Conservation (phyloP, 768 basidiomycete species). For the Boletus rubroflammeus region DNA sequence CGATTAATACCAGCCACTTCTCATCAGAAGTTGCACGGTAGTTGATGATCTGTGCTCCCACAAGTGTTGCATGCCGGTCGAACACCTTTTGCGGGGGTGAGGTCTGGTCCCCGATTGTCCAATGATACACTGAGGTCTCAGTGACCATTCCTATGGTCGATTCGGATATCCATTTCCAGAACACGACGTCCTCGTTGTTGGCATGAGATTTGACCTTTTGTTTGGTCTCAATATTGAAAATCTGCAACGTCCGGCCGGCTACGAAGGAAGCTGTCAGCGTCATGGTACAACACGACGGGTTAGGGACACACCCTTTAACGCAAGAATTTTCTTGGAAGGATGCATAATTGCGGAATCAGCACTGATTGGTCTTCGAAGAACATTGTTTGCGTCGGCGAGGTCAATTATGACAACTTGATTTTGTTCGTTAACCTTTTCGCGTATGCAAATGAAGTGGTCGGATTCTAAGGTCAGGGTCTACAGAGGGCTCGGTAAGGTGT, state of each 20-base stretch:
- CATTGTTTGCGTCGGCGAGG: constrained; percentile 96
- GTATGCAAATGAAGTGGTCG: constrained; percentile 97
- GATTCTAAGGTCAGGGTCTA: constrained; percentile 94
- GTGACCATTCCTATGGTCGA: constrained; percentile 94
- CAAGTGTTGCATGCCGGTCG: constrained; percentile 92
- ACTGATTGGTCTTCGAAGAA: constrained; percentile 90
- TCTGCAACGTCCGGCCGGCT: constrained; percentile 93
- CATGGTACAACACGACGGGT: not conserved
- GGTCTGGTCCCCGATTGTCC: constrained; percentile 73
- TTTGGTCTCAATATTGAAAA: constrained; percentile 98
- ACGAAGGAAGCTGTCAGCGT: constrained; percentile 8
- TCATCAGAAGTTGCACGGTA: constrained; percentile 91
- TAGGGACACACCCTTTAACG: constrained; percentile 67
- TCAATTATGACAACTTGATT: constrained; percentile 99
- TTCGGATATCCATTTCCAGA: constrained; percentile 98
- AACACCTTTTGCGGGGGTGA: constrained; percentile 90
- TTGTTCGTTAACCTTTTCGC: constrained; percentile 91
- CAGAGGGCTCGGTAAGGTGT: constrained; percentile 3
- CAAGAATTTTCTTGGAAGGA: constrained; percentile 92
- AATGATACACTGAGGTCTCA: constrained; percentile 89
- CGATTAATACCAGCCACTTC: constrained; percentile 96
- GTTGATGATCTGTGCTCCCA: constrained; percentile 97
- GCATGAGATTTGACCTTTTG: constrained; percentile 95
- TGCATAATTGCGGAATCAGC: constrained; percentile 99
- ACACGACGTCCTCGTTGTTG: constrained; percentile 91